Conservation (phyloP, 306 rosid species). For the Leucaena leucocephala region DNA sequence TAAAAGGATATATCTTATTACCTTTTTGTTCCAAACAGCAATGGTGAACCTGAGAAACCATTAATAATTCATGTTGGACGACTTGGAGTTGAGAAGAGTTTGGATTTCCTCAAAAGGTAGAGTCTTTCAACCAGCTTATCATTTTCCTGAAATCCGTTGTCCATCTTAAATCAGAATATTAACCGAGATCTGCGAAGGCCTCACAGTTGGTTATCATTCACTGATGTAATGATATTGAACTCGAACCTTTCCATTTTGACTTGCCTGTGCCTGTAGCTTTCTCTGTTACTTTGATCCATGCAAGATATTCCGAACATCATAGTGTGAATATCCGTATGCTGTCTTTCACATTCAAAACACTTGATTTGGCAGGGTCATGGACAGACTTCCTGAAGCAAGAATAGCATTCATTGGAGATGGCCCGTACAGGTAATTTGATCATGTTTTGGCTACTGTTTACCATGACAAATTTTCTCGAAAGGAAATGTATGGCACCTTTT, state of each 20-base stretch:
- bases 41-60: slow-evolving; percentile 93
- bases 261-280: slow-evolving; percentile 2
- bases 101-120: slow-evolving; percentile 92
- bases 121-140: neutral
- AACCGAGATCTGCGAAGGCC: slow-evolving; percentile 5
- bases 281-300: slow-evolving; percentile 7
- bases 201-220: slow-evolving; percentile 3
- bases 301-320: slow-evolving; percentile 3
- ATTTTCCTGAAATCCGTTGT: slow-evolving; percentile 12
- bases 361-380: slow-evolving; percentile 75
- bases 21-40: slow-evolving; percentile 49
- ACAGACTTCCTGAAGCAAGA: slow-evolving; percentile 85
- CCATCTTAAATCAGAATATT: neutral
- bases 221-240: slow-evolving; percentile 12
- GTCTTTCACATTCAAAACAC: slow-evolving; percentile 40
- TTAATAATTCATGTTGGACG: slow-evolving; percentile 93
- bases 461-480: neutral
- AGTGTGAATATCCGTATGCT: slow-evolving; percentile 10
- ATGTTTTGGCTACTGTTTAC: neutral
- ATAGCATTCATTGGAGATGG: slow-evolving; percentile 97
- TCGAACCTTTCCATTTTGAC: neutral
- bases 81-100: slow-evolving; percentile 96
- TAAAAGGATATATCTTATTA: slow-evolving; percentile 31
- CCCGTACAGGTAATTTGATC: slow-evolving; percentile 75
- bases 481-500: neutral